A percentile compares a stretch with the other conserved stretches of the same genome.
These are phyloP conservation scores for Salix dunnii DNA, from an alignment of 345 rosid species.

Conservation along the genomic window DNA sequence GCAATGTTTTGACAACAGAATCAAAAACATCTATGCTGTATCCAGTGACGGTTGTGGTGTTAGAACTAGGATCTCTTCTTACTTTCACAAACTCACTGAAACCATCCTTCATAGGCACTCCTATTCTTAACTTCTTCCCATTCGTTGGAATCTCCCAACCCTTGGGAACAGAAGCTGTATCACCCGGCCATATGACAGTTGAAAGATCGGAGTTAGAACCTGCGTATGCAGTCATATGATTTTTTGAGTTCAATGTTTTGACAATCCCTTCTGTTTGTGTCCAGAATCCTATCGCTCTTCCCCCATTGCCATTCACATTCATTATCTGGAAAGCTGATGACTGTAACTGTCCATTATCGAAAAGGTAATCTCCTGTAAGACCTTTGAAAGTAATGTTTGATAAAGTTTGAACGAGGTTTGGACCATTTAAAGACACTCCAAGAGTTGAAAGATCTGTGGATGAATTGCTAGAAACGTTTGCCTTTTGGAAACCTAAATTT, in stretches of 20 bases:
- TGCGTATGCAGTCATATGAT: not conserved
- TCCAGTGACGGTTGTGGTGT: slow-evolving; percentile 29
- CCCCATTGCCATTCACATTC: slow-evolving; percentile 35
- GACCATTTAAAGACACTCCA: slow-evolving; percentile 25
- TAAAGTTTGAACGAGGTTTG: slow-evolving; percentile 15
- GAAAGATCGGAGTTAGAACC: slow-evolving; percentile 7
- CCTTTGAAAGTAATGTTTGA: slow-evolving; percentile 34
- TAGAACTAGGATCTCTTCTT: slow-evolving; percentile 23
- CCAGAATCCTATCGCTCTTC: slow-evolving; percentile 38
- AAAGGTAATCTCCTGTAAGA: slow-evolving; percentile 34
- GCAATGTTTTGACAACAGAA: slow-evolving; percentile 62
- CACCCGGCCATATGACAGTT: slow-evolving; percentile 45
- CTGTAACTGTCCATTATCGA: slow-evolving; percentile 32
- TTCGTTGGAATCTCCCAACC: slow-evolving; percentile 57
- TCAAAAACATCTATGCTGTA: slow-evolving; percentile 77
- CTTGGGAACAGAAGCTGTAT: slow-evolving; percentile 27
- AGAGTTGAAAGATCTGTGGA: slow-evolving; percentile 17
- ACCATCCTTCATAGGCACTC: slow-evolving; percentile 42
- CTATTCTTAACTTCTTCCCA: slow-evolving; percentile 39
- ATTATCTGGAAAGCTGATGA: slow-evolving; percentile 38
- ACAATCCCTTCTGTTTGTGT: slow-evolving; percentile 14
- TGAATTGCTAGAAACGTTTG: not conserved
- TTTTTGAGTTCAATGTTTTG: not conserved
- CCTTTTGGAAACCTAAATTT: not conserved
- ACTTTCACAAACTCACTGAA: slow-evolving; percentile 41